Percentiles rank a stretch among this genome's conserved stretches.
Conservation (phyloP, 441 rosid species). For the Arabidopsis hybrid region DNA sequence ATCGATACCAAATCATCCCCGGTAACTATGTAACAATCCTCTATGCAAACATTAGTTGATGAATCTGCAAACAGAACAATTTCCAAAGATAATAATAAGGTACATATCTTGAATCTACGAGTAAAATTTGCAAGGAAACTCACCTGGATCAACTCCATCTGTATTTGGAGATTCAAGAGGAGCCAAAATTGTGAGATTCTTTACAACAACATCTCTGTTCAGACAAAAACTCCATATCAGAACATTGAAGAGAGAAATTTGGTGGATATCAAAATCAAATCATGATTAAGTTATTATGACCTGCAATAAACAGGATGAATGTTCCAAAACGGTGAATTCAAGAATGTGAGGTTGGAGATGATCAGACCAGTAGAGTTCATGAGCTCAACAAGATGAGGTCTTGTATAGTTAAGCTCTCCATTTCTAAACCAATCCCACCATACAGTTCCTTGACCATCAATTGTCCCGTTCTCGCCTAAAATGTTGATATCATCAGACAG, state of each 20-base stretch:
- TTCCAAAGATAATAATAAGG: neutral
- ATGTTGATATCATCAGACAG: conserved; percentile 30
- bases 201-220: conserved; percentile 85
- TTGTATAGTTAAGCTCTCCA: conserved; percentile 77
- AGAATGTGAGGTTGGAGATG: conserved; percentile 89
- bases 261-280: conserved; percentile 11
- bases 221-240: conserved; percentile 54
- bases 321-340: conserved; percentile 96
- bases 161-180: conserved; percentile 98
- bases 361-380: conserved; percentile 80
- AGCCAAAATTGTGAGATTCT: conserved; percentile 88
- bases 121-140: conserved; percentile 38
- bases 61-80: conserved; percentile 65
- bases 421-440: conserved; percentile 92
- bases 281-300: conserved; percentile 44
- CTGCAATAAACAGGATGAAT: conserved; percentile 99
- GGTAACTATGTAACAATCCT: conserved; percentile 86
- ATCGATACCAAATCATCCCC: conserved; percentile 91
- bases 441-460: conserved; percentile 91
- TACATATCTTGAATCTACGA: neutral
- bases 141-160: conserved; percentile 97
- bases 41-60: conserved; percentile 85
- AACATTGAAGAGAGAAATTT: conserved; percentile 38
- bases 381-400: conserved; percentile 96
- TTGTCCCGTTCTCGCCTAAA: conserved; percentile 89